A percentile compares a stretch with the other conserved stretches of the same genome.
Evolutionary conservation across 805 yeast species (phyloP).

Genomic region (Hanseniaspora clermontiae): DNA sequence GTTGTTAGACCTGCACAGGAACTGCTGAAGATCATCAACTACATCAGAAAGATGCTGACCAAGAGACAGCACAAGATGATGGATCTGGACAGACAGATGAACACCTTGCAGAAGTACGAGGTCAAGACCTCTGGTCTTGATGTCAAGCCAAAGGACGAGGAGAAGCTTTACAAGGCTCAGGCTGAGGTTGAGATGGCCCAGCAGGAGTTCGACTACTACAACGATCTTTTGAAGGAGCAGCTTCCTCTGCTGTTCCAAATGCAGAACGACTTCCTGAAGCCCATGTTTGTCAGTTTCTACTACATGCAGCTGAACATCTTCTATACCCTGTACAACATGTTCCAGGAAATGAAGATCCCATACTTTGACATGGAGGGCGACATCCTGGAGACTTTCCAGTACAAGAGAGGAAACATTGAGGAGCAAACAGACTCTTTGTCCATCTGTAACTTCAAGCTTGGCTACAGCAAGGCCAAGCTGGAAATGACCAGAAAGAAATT

Average conservation of each 20-base stretch:
- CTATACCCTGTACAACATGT: slow-evolving; percentile 76
- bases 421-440: slow-evolving; percentile 81
- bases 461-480: slow-evolving; percentile 73
- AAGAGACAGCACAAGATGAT: slow-evolving; percentile 92
- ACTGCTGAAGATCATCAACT: slow-evolving; percentile 62
- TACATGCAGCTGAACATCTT: slow-evolving; percentile 96
- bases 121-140: slow-evolving; percentile 50
- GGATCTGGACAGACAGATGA: slow-evolving; percentile 77
- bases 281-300: slow-evolving; percentile 85
- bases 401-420: slow-evolving; percentile 82
- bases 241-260: slow-evolving; percentile 75
- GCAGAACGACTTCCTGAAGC: slow-evolving; percentile 86
- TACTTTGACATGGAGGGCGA: slow-evolving; percentile 81
- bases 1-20: slow-evolving; percentile 89
- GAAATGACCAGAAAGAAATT: slow-evolving; percentile 73
- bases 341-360: slow-evolving; percentile 95
- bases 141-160: slow-evolving; percentile 78
- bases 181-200: slow-evolving; percentile 82
- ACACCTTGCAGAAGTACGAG: slow-evolving; percentile 57
- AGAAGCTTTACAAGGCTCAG: slow-evolving; percentile 75
- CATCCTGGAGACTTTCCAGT: slow-evolving; percentile 62
- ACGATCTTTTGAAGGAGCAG: slow-evolving; percentile 84
- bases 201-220: slow-evolving; percentile 91
- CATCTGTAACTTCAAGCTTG: slow-evolving; percentile 80
- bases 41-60: slow-evolving; percentile 83